These are phyloP conservation scores for Kuraishia ogatae DNA, from an alignment of 805 yeast genomes.

Conservation along the genomic window DNA sequence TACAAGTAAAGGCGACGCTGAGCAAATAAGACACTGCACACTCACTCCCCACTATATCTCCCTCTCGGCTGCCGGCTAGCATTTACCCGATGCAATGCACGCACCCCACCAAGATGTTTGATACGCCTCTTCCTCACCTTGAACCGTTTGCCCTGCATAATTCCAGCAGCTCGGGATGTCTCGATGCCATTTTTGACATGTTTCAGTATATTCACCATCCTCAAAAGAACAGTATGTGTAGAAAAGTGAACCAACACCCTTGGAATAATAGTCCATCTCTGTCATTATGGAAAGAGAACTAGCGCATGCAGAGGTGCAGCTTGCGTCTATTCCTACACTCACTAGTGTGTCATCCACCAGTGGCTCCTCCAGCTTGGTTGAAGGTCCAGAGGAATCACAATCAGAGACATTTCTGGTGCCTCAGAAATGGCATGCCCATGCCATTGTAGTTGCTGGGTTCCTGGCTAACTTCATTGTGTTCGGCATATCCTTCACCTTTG, in stretches of 20 bases:
- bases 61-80: too few species aligned
- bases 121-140: too few species aligned
- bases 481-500: constrained; percentile 27
- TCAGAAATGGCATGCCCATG: neutral
- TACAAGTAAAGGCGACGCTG: too few species aligned
- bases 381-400: neutral
- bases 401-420: neutral
- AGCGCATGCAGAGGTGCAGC: neutral
- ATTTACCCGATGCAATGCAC: too few species aligned
- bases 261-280: neutral
- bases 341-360: neutral
- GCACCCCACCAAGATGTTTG: too few species aligned
- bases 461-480: constrained; percentile 23
- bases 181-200: neutral
- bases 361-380: neutral
- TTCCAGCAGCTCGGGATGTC: too few species aligned
- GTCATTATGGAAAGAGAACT: neutral
- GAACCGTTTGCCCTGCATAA: too few species aligned
- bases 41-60: too few species aligned
- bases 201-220: too few species aligned
- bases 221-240: neutral
- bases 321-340: neutral
- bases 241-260: neutral
- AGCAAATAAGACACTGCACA: too few species aligned
- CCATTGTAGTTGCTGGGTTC: neutral